Evolutionary conservation across 371 early-diverging fungal species (phyloP).

Genomic region (Dichotomocladium elegans): DNA sequence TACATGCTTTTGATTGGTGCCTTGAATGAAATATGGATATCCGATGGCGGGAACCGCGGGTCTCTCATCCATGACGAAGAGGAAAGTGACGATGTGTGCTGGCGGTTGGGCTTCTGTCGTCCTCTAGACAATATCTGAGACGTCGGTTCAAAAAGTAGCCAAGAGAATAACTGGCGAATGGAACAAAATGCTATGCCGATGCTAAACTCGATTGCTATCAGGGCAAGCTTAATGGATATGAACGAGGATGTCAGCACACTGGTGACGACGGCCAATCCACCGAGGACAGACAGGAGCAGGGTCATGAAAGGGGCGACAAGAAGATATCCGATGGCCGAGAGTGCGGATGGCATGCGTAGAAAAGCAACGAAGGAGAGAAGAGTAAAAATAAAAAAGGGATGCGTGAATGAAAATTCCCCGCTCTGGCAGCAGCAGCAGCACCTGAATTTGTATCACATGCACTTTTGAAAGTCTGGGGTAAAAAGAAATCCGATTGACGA

Average conservation of each 20-base stretch:
- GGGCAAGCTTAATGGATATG: conserved; percentile 12
- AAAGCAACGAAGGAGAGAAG: not conserved
- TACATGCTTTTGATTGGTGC: conserved; percentile 10
- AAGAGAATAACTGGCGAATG: conserved; percentile 2
- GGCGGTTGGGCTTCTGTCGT: too few species aligned
- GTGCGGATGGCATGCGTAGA: not conserved
- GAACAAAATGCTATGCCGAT: conserved; percentile 13
- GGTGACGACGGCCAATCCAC: conserved; percentile 10
- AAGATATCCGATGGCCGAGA: conserved; percentile 2
- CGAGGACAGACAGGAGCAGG: conserved; percentile 4
- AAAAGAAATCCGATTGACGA: not conserved
- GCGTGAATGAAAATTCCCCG: too few species aligned
- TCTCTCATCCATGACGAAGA: not conserved
- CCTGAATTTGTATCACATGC: not conserved
- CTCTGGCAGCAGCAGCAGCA: too few species aligned
- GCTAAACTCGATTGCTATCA: conserved; percentile 11
- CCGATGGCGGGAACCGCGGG: conserved; percentile 1
- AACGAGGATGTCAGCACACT: conserved; percentile 19
- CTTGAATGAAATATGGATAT: conserved; percentile 2
- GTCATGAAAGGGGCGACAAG: conserved; percentile 13
- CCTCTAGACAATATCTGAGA: too few species aligned
- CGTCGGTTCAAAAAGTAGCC: not conserved
- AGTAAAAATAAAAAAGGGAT: not conserved
- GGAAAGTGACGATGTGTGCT: not conserved
- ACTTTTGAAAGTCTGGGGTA: conserved; percentile 7